These are phyloP conservation scores for Pichia membranifaciens DNA, from an alignment of 805 yeast genomes.

Conservation along the genomic window DNA sequence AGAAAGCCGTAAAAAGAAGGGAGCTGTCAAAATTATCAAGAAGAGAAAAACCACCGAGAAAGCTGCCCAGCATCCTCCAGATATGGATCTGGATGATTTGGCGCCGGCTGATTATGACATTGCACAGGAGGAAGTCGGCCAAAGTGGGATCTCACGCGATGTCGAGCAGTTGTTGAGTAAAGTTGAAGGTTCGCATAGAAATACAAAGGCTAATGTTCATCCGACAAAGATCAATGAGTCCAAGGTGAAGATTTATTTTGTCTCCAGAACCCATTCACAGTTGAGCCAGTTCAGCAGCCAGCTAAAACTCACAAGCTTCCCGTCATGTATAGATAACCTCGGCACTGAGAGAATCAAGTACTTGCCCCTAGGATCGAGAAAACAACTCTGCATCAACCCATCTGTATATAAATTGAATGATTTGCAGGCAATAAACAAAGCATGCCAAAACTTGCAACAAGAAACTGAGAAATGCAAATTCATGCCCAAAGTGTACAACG, in stretches of 20 bases:
- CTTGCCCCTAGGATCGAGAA: slow-evolving; percentile 74
- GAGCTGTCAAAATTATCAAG: slow-evolving; percentile 22
- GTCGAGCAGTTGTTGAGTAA: slow-evolving; percentile 43
- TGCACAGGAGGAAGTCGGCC: slow-evolving; percentile 24
- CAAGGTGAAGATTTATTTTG: slow-evolving; percentile 52
- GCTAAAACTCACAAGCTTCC: slow-evolving; percentile 53
- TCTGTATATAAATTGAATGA: slow-evolving; percentile 46
- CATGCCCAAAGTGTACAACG: slow-evolving; percentile 32
- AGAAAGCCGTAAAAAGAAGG: slow-evolving; percentile 21
- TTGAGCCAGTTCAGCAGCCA: slow-evolving; percentile 75
- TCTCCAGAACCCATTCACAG: slow-evolving; percentile 91
- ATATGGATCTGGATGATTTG: slow-evolving; percentile 12
- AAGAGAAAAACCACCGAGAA: slow-evolving; percentile 16
- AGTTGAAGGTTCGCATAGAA: slow-evolving; percentile 26
- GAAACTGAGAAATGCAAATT: slow-evolving; percentile 34
- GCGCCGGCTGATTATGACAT: slow-evolving; percentile 29
- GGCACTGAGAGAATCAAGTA: slow-evolving; percentile 53
- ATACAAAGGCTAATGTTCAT: slow-evolving; percentile 2
- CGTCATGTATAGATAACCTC: slow-evolving; percentile 45
- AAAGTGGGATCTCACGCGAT: slow-evolving; percentile 35
- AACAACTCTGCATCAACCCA: slow-evolving; percentile 75
- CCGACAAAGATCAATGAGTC: slow-evolving; percentile 22
- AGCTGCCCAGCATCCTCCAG: background rate
- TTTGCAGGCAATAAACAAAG: slow-evolving; percentile 63
- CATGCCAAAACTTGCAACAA: slow-evolving; percentile 67